Evolutionary conservation across 2,329 filamentous ascomycete species (phyloP), one percentile per base, ranked within the genome.

Genomic region (Aspergillus sergii): DNA sequence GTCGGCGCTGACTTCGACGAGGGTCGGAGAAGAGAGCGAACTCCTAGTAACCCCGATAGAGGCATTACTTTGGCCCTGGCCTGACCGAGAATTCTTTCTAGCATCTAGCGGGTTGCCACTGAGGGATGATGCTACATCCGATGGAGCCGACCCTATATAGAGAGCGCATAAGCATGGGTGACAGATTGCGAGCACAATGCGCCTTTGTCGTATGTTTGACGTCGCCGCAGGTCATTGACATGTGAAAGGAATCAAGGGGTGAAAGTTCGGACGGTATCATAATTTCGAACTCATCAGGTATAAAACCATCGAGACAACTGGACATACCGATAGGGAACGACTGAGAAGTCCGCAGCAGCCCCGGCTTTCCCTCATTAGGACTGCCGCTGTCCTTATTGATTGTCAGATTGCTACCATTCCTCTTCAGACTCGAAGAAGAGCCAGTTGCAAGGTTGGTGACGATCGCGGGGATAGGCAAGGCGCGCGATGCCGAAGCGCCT

Each of bases 51-150:
- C 50, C 3, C 59, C 57, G 32, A 62, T 60, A 46, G 68, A 66
- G 34, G 69, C 64, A 48, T 71, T 69, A 66, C 65, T 67, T 21
- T 64, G 55, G 11, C 32, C 59, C 41, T 57, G 61, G n/a, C 65
- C 43, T 8, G 70, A 65, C 51, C 68, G 70, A 53, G 67, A 45
- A 50, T 66, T 68, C 41, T 68, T 70, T 53, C 67, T 72, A 28
- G 63, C 67, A 73, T 76, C 71, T 43, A 72, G 73, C 19, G 65
- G 67, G 61, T 72, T 72, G 21, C 66, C 69, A 54, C 69, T 75
- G 2, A 73, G 76, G 36, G 67, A 69, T n/a, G 74, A 75, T 39
- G 72, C 70, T 62, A 70, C 64, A 60, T 77, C 74, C 54, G 74
- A 75, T 14, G 66, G 62, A 50, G 63, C 65, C 55, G 74, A 73